Evolutionary conservation across 2,329 filamentous ascomycete genomes (phyloP).

Genomic region (Pseudopyrenochaeta lycopersici): DNA sequence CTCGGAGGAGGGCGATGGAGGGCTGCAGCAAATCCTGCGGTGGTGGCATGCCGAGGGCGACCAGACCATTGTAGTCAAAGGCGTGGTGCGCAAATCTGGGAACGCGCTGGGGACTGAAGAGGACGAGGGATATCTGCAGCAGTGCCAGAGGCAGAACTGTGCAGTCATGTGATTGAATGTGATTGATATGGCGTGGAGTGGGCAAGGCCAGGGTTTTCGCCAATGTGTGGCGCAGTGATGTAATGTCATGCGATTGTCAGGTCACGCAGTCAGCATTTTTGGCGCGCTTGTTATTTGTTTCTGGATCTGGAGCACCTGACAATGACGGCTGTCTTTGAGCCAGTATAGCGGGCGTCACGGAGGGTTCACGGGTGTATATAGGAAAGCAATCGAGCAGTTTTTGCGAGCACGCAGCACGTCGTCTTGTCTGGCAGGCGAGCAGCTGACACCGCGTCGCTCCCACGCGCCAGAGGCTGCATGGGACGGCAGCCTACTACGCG

Average conservation of each 20-base stretch:
- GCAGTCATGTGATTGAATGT: slow-evolving; percentile 51
- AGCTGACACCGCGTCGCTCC: slow-evolving; percentile 35
- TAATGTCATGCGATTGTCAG: slow-evolving; percentile 40
- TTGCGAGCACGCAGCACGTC: neutral
- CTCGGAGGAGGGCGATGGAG: slow-evolving; percentile 73
- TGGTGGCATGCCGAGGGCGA: slow-evolving; percentile 95
- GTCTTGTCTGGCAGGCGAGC: slow-evolving; percentile 11
- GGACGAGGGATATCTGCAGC: slow-evolving; percentile 81
- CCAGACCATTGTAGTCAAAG: slow-evolving; percentile 80
- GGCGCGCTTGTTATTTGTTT: slow-evolving; percentile 11
- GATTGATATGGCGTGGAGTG: neutral
- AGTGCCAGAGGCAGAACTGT: slow-evolving; percentile 57
- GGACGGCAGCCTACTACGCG: slow-evolving; percentile 24
- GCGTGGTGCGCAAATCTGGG: slow-evolving; percentile 69
- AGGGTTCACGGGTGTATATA: neutral
- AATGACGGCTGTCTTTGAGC: neutral
- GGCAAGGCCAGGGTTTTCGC: slow-evolving; percentile 7
- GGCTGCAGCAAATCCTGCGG: slow-evolving; percentile 76
- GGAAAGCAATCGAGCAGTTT: neutral
- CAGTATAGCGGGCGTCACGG: slow-evolving; percentile 1
- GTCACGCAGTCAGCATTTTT: slow-evolving; percentile 40
- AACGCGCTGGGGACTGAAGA: slow-evolving; percentile 65
- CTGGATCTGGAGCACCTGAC: neutral
- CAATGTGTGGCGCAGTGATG: slow-evolving; percentile 23
- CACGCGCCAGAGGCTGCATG: slow-evolving; percentile 10